Percentiles rank a stretch among this genome's conserved stretches.
Conservation (phyloP, 2,329 filamentous ascomycete genomes). For the Curvularia sp. region DNA sequence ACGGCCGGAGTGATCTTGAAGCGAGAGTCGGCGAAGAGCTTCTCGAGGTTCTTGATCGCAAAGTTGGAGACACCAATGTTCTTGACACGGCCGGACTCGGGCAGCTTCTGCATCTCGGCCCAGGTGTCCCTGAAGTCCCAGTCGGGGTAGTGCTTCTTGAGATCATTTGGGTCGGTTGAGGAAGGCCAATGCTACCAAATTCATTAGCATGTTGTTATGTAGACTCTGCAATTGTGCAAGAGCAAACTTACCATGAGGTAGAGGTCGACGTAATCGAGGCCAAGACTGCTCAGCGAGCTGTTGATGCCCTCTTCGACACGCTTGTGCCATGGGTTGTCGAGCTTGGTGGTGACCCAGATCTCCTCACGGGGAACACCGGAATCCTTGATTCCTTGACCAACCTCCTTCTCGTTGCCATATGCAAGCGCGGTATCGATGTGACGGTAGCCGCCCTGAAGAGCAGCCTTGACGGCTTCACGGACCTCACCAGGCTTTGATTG, state of each 20-base stretch:
- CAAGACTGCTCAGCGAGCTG: conserved; percentile 67
- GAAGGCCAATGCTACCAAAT: conserved; percentile 63
- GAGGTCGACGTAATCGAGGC: conserved; percentile 71
- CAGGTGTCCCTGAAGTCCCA: conserved; percentile 86
- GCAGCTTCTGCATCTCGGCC: conserved; percentile 73
- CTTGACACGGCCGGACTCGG: conserved; percentile 72
- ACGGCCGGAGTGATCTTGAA: conserved; percentile 71
- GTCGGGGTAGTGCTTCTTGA: conserved; percentile 73
- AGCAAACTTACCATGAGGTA: conserved; percentile 63
- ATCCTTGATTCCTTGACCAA: conserved; percentile 74
- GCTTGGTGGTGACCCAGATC: conserved; percentile 82
- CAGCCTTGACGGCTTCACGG: conserved; percentile 72
- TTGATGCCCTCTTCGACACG: conserved; percentile 65
- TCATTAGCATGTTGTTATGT: conserved; percentile 8
- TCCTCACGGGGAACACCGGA: conserved; percentile 69
- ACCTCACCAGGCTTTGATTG: conserved; percentile 75
- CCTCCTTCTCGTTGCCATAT: conserved; percentile 79
- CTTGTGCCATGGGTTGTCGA: conserved; percentile 78
- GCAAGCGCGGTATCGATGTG: conserved; percentile 79
- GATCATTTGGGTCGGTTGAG: conserved; percentile 66
- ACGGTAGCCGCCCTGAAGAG: conserved; percentile 72
- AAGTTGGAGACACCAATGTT: conserved; percentile 91
- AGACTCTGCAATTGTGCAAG: too few relatives aligned
- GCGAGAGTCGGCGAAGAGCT: conserved; percentile 68
- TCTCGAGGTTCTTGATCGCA: conserved; percentile 79